Base-by-base conservation (phyloP, 2,329 filamentous ascomycete genomes). In the Dactylonectria macrodidyma region DNA sequence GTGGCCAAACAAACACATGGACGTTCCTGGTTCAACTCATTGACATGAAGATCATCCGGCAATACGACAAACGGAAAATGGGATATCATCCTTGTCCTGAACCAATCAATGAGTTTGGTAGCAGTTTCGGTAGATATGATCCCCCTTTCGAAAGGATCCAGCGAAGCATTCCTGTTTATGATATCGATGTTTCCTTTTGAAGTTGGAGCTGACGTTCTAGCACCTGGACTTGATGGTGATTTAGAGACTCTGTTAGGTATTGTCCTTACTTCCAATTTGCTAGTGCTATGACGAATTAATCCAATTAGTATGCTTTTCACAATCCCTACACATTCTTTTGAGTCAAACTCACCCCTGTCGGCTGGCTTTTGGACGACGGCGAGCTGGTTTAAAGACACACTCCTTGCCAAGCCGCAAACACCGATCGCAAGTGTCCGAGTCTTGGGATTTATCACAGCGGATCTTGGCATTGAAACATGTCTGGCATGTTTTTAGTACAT, bases 391-490 rank as follows among this genome's bases (percentile, higher is more conserved):
- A 36, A 79, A 81, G 5, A 78, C 57, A 41, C 78, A 80, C 0
- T 71, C 70, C 62, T 79, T 80, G 2, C 73, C 72, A n/a, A 80
- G 70, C 11, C 79, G 71, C 19, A 80, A 54, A 34, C 78, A 81
- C 5, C 79, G 71, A 56, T 80, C 78, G 63, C 78, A 80, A 2
- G 70, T 51, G 1, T 69, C 75, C 3, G 75, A 78, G 14, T 78
- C 73, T 8, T 79, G 77, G 0, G 76, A 77, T 19, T 77, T 78
- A 5, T 76, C 71, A 59, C 78, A 80, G 2, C 76, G 72, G 9
- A 81, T 79, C 5, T 80, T 80, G 0, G 77, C 59, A 1, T 72
- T 68, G 19, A 78, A 77, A 54, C 79, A 80, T 22, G 76, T 77
- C 22, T 79, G 77, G 5, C 79, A 80, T 2, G 78, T 80, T 41